A percentile compares a stretch with the other conserved stretches of the same genome.
phyloP scores from a whole-genome alignment of 257 asterid species.

The Thymus mandschuricus region DNA sequence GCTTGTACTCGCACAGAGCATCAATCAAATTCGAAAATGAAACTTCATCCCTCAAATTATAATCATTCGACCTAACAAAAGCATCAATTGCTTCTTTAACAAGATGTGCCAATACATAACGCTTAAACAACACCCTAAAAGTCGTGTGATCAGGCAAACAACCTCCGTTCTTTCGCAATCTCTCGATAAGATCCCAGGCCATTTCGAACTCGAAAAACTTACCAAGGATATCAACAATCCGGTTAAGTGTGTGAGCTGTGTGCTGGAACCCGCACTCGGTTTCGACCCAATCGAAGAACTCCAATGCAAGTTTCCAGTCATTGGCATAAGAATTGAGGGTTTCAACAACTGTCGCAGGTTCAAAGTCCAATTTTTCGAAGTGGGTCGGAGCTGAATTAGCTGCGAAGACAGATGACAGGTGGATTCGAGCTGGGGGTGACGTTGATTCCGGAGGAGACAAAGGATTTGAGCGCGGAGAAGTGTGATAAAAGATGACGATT shows the following conservation, averaged over 20 bases:
- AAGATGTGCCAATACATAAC: conserved; percentile 76
- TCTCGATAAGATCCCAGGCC: conserved; percentile 65
- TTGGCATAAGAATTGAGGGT: conserved; percentile 71
- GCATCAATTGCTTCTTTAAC: conserved; percentile 77
- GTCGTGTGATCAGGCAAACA: conserved; percentile 73
- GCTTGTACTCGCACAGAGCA: conserved; percentile 86
- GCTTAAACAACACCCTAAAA: conserved; percentile 71
- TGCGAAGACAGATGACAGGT: conserved; percentile 24
- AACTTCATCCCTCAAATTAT: conserved; percentile 66
- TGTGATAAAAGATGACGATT: conserved; percentile 35
- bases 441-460: conserved; percentile 32
- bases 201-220: conserved; percentile 79
- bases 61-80: conserved; percentile 60
- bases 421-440: conserved; percentile 29
- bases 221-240: conserved; percentile 74
- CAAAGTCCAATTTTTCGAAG: conserved; percentile 36
- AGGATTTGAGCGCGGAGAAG: conserved; percentile 31
- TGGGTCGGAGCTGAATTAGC: conserved; percentile 32
- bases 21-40: conserved; percentile 79
- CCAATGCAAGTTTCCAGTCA: conserved; percentile 85
- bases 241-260: conserved; percentile 68
- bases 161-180: conserved; percentile 43
- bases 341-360: conserved; percentile 51
- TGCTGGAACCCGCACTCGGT: conserved; percentile 57
- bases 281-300: conserved; percentile 91